Base-by-base conservation (phyloP, 2,329 filamentous ascomycete genomes). In the Fusarium ramigenum region DNA sequence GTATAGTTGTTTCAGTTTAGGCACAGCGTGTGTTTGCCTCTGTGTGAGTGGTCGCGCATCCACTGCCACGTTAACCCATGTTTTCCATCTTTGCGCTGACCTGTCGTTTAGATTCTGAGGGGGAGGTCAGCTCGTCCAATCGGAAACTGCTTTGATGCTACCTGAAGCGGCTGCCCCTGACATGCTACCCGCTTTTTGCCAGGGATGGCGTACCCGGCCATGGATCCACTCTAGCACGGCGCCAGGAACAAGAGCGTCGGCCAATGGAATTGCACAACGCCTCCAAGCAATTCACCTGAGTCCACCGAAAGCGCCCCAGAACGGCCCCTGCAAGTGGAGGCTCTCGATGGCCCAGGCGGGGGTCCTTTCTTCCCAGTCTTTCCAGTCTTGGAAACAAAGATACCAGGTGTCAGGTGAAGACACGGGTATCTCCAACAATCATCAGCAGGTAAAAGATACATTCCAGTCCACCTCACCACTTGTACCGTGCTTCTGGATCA, bases 1-100 rank as follows among this genome's bases (percentile, higher is more conserved):
- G 65, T 19, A 60, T 43, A 47, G 53, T 37, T 56, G 73, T 75
- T 75, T 75, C 73, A 75, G 72, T 70, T 67, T 36, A 58, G 56
- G 47, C 40, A 63, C 59, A 59, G 43, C 21, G 36, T 43, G 50
- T 60, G 53, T 46, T 34, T 58, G 44, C 50, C 34, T 63, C 36
- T 43, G 34, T 40, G 56, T 66, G 58, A 50, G 34, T 60, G 43
- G 54, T 57, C 40, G 56, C 56, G 65, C 54, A 60, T 53, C 57
- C 46, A 66, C 72, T 70, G 72, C 72, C 72, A 74, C 72, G 68
- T 73, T 75, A 59, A 46, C 72, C 71, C 71, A 56, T 74, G 63
- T 50, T 50, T 61, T 49, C 32, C 32, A 6, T 14, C 19, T 64
- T 50, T 34, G 32, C 28, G 28, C 47, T 28, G 60, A 59, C 47